Base-by-base conservation (phyloP, 148 eudicot genomes). In the Suaeda aralocaspica region DNA sequence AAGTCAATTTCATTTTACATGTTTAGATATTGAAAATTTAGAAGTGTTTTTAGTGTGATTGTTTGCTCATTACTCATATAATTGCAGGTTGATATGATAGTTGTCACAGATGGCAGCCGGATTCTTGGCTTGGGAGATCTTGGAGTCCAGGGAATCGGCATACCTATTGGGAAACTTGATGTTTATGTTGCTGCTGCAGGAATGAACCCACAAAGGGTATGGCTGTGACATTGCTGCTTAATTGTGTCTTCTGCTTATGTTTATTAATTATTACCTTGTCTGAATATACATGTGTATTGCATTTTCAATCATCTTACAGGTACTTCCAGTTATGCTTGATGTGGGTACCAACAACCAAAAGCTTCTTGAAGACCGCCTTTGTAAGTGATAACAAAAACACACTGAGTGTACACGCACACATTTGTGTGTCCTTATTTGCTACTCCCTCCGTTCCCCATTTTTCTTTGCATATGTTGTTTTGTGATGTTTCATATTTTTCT, bases 121-220 rank as follows among this genome's bases (percentile, higher is more conserved):
- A 94, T 94, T 68, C 97, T 94, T 74, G 99, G 99, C 59, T 82
- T 94, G 36, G 99, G 99, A 71, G 99, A 94, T 69, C 97, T 94
- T 74, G 99, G 99, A 64, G 99, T 94, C 64, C 99, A 94, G 75
- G 99, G 99, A 74, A 94, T 94, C 62, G 99, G 93, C 62, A 94
- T 94, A 76, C 97, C 99, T 21, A 91, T 94, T 61, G 99, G 99
- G 62, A 94, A 94, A 66, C 97, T 94, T 58, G 99, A 94, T 79
- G 83, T 94, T 76, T 94, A 94, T 82, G 99, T 94, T 75, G 99
- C 99, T 76, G 99, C 99, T 70, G 99, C 99, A 73, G 99, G 99
- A 59, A 89, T 94, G 78, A 91, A 94, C 78, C 99, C 99, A 30
- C 88, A 84, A 67, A 74, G 86, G 70, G 99, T 94, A 91, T 73